Evolutionary conservation across 805 yeast genomes (phyloP).

Genomic region (Candida endomychidarum): DNA sequence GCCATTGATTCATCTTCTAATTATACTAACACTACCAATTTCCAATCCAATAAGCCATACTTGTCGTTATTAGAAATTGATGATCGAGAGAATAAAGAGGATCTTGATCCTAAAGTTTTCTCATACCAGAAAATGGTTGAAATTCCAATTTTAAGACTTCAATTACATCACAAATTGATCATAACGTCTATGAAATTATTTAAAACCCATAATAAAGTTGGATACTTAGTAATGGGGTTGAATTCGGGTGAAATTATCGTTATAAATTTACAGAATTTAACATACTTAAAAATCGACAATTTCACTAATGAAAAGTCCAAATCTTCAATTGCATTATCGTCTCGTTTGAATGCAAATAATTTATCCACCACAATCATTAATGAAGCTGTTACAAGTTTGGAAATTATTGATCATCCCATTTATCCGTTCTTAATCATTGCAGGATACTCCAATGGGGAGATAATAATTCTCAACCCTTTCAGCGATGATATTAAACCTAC

Average conservation of each 20-base stretch:
- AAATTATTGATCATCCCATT: constrained; percentile 28
- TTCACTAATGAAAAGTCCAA: constrained; percentile 4
- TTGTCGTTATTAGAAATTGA: constrained; percentile 21
- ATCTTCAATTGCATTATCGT: background rate
- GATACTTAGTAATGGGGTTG: constrained; percentile 61
- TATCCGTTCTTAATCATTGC: constrained; percentile 51
- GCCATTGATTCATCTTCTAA: constrained; percentile 30
- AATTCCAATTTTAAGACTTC: constrained; percentile 45
- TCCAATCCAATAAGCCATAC: constrained; percentile 21
- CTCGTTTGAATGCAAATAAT: constrained; percentile 4
- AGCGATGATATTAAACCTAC: constrained; percentile 4
- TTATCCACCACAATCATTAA: constrained; percentile 13
- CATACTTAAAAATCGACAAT: constrained; percentile 45
- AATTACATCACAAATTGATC: constrained; percentile 33
- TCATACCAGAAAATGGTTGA: constrained; percentile 39
- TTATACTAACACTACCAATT: constrained; percentile 22
- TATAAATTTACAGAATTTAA: constrained; percentile 50
- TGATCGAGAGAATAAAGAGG: constrained; percentile 2
- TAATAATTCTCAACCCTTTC: constrained; percentile 47
- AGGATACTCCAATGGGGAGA: constrained; percentile 65
- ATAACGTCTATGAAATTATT: constrained; percentile 41
- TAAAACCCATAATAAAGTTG: constrained; percentile 22
- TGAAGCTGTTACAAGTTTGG: constrained; percentile 24
- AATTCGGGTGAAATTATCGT: constrained; percentile 67
- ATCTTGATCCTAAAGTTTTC: constrained; percentile 2